phyloP scores from a whole-genome alignment of 305 asterid genomes.

The Withania somnifera region DNA sequence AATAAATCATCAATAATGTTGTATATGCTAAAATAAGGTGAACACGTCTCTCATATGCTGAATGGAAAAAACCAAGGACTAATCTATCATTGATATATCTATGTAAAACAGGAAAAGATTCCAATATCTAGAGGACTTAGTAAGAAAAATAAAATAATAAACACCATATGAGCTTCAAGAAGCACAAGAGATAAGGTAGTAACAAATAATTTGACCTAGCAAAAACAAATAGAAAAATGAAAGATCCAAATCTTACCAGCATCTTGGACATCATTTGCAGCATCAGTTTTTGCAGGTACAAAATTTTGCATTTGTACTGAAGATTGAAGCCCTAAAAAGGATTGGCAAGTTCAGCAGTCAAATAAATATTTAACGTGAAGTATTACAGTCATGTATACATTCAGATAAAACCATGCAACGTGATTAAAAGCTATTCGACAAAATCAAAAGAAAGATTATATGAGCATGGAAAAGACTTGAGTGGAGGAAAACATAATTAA shows the following conservation, averaged over 20 bases:
- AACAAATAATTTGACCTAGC: not conserved
- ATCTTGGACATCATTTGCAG: slow-evolving; percentile 41
- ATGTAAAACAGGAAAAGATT: not conserved
- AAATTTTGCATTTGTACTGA: slow-evolving; percentile 39
- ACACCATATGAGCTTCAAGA: not conserved
- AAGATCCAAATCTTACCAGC: slow-evolving; percentile 44
- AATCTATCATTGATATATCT: not conserved
- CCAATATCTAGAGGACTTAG: not conserved
- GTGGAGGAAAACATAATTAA: too few species aligned
- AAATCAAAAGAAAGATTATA: not conserved
- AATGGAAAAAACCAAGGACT: not conserved
- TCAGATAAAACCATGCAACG: not conserved
- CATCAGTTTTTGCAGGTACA: slow-evolving; percentile 22
- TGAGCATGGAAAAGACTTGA: not conserved
- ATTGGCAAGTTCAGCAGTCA: not conserved
- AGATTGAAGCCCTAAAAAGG: slow-evolving; percentile 45
- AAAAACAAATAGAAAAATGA: not conserved
- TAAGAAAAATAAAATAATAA: not conserved
- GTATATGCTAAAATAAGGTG: not conserved
- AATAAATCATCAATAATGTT: not conserved
- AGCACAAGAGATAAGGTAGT: not conserved
- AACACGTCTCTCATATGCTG: not conserved
- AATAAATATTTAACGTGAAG: not conserved
- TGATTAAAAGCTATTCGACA: not conserved
- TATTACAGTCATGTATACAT: not conserved